A percentile compares a stretch with the other conserved stretches of the same genome.
phyloP scores from a whole-genome alignment of 371 early-diverging fungal genomes.

The Dipsacomyces acuminosporus region DNA sequence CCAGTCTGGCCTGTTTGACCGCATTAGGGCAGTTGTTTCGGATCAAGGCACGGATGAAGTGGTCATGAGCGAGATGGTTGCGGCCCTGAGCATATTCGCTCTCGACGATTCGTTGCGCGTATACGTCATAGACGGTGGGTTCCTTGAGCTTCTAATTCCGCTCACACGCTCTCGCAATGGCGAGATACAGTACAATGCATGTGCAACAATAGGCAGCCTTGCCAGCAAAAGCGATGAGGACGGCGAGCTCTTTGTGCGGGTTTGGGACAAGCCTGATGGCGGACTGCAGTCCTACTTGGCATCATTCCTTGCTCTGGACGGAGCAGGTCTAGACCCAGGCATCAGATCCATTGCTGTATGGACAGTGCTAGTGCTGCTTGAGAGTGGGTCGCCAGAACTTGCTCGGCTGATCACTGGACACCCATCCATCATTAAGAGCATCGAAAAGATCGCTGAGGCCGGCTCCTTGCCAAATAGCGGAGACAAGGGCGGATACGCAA shows the following conservation, averaged over 20 bases:
- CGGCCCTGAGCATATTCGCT: constrained; percentile 81
- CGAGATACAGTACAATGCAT: constrained; percentile 82
- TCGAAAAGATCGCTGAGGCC: constrained; percentile 29
- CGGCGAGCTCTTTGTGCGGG: constrained; percentile 54
- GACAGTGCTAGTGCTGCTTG: constrained; percentile 81
- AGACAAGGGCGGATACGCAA: constrained; percentile 28
- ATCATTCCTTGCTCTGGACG: constrained; percentile 57
- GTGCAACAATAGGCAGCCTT: constrained; percentile 78
- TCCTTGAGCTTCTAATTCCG: constrained; percentile 67
- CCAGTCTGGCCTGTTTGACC: constrained; percentile 75
- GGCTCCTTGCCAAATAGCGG: constrained; percentile 17
- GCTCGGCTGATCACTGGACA: constrained; percentile 33
- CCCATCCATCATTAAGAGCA: constrained; percentile 43
- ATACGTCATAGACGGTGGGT: constrained; percentile 57
- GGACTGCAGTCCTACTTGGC: constrained; percentile 70
- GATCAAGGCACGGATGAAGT: constrained; percentile 51
- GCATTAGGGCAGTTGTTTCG: constrained; percentile 60
- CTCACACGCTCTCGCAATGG: constrained; percentile 59
- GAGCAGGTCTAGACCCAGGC: constrained; percentile 52
- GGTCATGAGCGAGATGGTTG: constrained; percentile 82
- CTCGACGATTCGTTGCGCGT: constrained; percentile 75
- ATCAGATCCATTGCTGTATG: constrained; percentile 69
- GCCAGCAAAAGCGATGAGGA: constrained; percentile 62
- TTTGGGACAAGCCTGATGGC: constrained; percentile 64
- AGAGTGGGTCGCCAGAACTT: constrained; percentile 46